Evolutionary conservation across 768 basidiomycete genomes (phyloP), one percentile per base, ranked within the genome.

Genomic region (Leccinum sublutescens): DNA sequence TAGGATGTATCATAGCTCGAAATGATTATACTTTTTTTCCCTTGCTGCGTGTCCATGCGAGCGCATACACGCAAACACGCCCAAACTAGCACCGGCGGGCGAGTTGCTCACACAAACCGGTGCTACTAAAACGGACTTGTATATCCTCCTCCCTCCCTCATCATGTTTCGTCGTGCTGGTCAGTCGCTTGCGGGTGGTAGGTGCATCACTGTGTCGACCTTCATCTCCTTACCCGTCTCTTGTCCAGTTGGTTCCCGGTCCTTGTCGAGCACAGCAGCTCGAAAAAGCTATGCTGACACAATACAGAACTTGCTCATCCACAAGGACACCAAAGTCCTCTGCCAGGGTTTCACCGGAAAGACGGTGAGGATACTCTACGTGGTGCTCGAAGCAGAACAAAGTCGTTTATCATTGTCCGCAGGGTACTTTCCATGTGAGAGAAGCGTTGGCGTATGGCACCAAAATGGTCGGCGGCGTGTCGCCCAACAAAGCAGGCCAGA

Each of bases 381-480:
- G 15, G 29, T 45, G 6, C 1, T 19, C 12, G n/a, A n/a, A n/a
- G 27, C 15, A 21, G 45, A 34, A 34, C 33, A 11, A 14, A 31
- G 47, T 25, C 27, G 48, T 48, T 29, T 47, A 54, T 59, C 21
- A 69, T 54, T 55, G 45, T 50, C 51, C 36, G 21, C 61, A 92
- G 96, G 97, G 90, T 64, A 98, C 97, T 67, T 99, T 99, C 84
- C 97, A 99, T 80, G 85, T 87, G 61, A 88, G 82, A 69, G 93
- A 98, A 75, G 95, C 97, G 36, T 75, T 98, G 62, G 93, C 86
- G 52, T 99, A 92, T 71, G 96, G 97, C 19, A 98, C 96, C 59
- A 91, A 88, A 62, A 96, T 98, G 91, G 93, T 99, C 58, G 97
- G 97, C 58, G 97, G 97, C 62, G 95, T 97, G 55, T 95, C 93